A percentile compares a stretch with the other conserved stretches of the same genome.
Evolutionary conservation across 495 filamentous ascomycete genomes (phyloP).

Genomic region (Neurospora sp.): DNA sequence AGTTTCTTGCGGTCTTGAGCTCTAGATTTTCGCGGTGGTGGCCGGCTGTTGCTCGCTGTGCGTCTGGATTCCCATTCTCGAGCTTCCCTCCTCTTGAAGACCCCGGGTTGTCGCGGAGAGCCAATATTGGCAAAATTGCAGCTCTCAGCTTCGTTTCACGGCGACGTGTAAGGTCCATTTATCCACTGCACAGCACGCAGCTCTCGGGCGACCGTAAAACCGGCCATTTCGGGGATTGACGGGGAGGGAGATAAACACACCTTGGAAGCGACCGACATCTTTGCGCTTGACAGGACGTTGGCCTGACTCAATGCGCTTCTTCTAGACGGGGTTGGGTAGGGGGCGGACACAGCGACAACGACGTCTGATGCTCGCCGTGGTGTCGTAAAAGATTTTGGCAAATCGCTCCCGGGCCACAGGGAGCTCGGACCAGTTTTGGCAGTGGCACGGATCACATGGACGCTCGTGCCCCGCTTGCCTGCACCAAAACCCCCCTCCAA

Average conservation of each 20-base stretch:
- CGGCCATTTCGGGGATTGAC: neutral
- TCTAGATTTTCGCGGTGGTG: neutral
- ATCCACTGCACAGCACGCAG: conserved; percentile 1
- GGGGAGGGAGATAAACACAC: conserved; percentile 27
- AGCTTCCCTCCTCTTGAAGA: conserved; percentile 2
- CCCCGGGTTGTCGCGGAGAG: neutral
- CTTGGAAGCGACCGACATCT: conserved; percentile 56
- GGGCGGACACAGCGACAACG: neutral
- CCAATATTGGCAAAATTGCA: neutral
- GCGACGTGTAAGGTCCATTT: neutral
- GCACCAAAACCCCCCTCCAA: neutral
- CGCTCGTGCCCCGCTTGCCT: neutral
- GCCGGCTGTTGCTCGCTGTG: neutral
- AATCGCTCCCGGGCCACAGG: neutral
- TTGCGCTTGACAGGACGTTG: conserved; percentile 25
- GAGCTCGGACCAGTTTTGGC: neutral
- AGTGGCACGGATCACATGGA: neutral
- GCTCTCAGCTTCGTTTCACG: neutral
- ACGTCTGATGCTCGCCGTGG: neutral
- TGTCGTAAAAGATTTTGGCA: neutral
- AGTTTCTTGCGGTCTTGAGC: conserved; percentile 14
- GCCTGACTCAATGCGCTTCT: neutral
- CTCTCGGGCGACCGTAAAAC: neutral
- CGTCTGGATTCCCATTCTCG: neutral
- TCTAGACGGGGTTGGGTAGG: neutral